Evolutionary conservation across 2,329 filamentous ascomycete genomes (phyloP), one percentile per base, ranked within the genome.

Genomic region (Aureobasidium sp.): DNA sequence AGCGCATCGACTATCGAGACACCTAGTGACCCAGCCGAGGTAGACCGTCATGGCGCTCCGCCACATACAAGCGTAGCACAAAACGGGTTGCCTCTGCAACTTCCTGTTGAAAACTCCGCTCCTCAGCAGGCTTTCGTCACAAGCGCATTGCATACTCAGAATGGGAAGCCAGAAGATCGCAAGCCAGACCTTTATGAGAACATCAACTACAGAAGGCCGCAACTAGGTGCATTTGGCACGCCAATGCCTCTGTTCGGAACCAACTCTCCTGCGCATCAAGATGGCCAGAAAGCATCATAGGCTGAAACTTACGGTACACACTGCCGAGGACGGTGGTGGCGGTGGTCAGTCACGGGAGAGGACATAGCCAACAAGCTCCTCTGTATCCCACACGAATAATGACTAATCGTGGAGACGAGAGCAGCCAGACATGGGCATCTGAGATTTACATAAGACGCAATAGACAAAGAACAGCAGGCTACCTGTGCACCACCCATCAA

Each of bases 51-150:
- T 37, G 39, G 39, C 22, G 27, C 34, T 7, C 47, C 34, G 3
- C 20, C 31, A 39, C 45, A 52, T 31, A 36, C 34, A 3, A 44
- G 36, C 7, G 37, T 27, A 25, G 37, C 48, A 12, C 22, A 39
- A 9, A 53, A 47, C 17, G 48, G 48, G n/a, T 29, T 53, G 3
- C 49, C 49, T 48, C 15, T 41, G 17, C 60, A 62, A 36, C 58
- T 66, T 6, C 57, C 61, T n/a, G 66, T 64, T 62, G 68, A 69
- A 34, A 25, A 59, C 15, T 66, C 66, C 1, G 66, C 64, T 20
- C 64, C 68, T 44, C 67, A 67, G 47, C 69, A 69, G 56, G 55
- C 62, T 1, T 70, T 70, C 31, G 66, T 68, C 29, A 67, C 69
- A 25, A 69, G 66, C 29, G 67, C 69, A 22, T 39, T 71, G 31